Evolutionary conservation across 768 basidiomycete species (phyloP).

Genomic region (Termitomyces titanicus): DNA sequence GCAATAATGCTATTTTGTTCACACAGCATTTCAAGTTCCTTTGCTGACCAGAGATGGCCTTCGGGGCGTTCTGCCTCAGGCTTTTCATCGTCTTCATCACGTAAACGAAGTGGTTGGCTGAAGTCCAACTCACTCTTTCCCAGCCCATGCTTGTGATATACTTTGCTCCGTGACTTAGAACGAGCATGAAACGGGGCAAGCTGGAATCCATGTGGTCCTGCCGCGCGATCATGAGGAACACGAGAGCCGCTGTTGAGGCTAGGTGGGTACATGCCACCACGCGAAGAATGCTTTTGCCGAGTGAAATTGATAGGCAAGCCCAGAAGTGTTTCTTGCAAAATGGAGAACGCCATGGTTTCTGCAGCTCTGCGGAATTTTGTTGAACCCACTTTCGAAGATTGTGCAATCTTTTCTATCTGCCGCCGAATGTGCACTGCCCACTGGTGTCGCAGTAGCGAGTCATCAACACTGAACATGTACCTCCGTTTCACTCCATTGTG

Average conservation of each 20-base stretch:
- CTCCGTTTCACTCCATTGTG: conserved; percentile 66
- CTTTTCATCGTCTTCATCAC: conserved; percentile 10
- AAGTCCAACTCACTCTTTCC: conserved; percentile 64
- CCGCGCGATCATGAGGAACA: conserved; percentile 1
- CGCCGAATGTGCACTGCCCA: conserved; percentile 70
- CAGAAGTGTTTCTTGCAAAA: conserved; percentile 83
- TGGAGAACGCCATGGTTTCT: conserved; percentile 73
- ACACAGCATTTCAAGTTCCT: conserved; percentile 80
- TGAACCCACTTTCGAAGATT: conserved; percentile 31
- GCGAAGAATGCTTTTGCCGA: conserved; percentile 27
- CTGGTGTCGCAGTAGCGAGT: conserved; percentile 68
- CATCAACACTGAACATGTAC: conserved; percentile 94
- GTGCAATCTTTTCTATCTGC: conserved; percentile 53
- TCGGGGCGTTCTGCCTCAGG: conserved; percentile 27
- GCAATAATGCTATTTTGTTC: conserved; percentile 88
- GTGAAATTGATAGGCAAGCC: conserved; percentile 20
- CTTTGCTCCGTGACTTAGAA: conserved; percentile 68
- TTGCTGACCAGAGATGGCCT: conserved; percentile 69
- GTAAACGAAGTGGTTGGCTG: conserved; percentile 20
- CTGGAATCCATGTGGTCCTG: conserved; percentile 18
- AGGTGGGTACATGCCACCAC: conserved; percentile 15
- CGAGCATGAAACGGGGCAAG: conserved; percentile 40
- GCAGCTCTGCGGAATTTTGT: conserved; percentile 61
- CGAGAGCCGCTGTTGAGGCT: conserved; percentile 13
- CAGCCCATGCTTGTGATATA: conserved; percentile 60